Evolutionary conservation across 306 rosid genomes (phyloP).

Genomic region (Glycine soja): DNA sequence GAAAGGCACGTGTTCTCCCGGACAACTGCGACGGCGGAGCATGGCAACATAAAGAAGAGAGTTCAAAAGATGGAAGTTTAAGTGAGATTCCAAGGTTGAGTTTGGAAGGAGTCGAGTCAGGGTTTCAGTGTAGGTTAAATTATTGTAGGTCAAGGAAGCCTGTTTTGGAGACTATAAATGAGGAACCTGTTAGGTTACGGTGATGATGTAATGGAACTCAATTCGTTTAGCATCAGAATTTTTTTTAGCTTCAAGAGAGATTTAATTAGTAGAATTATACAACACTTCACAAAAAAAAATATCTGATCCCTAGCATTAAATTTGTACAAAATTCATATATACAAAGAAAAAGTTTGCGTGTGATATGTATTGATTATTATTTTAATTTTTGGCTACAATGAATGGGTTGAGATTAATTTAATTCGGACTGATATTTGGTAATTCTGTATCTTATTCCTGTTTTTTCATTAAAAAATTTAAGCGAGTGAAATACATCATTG

Average conservation of each 20-base stretch:
- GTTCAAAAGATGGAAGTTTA: neutral
- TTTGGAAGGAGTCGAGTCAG: slow-evolving; percentile 68
- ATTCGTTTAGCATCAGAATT: neutral
- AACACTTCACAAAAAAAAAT: neutral
- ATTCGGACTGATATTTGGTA: neutral
- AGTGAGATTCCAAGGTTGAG: slow-evolving; percentile 57
- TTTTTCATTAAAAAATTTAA: neutral
- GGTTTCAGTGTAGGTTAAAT: slow-evolving; percentile 63
- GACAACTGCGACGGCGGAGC: neutral
- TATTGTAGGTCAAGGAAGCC: slow-evolving; percentile 85
- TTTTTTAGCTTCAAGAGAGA: neutral
- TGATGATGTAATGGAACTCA: neutral
- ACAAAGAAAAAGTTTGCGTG: slow-evolving; percentile 14
- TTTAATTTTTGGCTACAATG: neutral
- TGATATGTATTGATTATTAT: neutral
- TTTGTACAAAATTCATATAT: slow-evolving; percentile 31
- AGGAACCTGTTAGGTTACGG: slow-evolving; percentile 59
- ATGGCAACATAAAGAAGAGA: no score
- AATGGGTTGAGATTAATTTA: slow-evolving; percentile 1
- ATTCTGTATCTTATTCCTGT: neutral
- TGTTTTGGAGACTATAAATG: slow-evolving; percentile 80
- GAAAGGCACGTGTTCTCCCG: slow-evolving; percentile 56
- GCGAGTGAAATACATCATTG: neutral
- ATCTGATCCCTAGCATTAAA: neutral
- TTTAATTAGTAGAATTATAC: slow-evolving; percentile 3